These are phyloP conservation scores for Penicillium manginii DNA, from an alignment of 495 filamentous ascomycete species.

Conservation along the genomic window DNA sequence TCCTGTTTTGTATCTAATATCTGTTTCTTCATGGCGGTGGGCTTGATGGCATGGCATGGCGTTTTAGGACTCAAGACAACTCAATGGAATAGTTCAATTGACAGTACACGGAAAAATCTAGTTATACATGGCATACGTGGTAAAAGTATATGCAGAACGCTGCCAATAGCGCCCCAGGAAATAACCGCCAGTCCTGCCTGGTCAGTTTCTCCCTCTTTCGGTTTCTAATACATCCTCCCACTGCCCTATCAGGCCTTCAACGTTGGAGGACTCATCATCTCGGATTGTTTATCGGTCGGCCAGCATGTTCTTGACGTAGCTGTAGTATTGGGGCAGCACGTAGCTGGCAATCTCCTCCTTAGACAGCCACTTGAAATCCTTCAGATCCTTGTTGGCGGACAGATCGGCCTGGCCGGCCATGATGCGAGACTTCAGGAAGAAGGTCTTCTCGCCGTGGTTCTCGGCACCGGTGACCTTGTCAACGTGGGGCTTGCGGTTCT, in stretches of 20 bases:
- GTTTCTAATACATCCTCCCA: conserved; percentile 8
- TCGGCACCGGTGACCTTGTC: conserved; percentile 41
- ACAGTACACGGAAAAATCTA: conserved; percentile 41
- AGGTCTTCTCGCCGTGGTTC: conserved; percentile 73
- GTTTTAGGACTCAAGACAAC: conserved; percentile 18
- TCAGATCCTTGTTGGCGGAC: conserved; percentile 68
- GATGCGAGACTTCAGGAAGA: conserved; percentile 94
- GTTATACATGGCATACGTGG: conserved; percentile 52
- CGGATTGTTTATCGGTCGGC: conserved; percentile 60
- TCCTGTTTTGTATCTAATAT: background rate
- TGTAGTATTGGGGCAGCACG: conserved; percentile 68
- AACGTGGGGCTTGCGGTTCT: conserved; percentile 40
- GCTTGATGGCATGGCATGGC: conserved; percentile 22
- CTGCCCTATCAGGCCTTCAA: background rate
- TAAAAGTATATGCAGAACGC: conserved; percentile 47
- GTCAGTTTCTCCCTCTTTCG: background rate
- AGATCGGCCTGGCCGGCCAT: conserved; percentile 95
- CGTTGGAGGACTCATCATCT: background rate
- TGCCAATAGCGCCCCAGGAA: conserved; percentile 24
- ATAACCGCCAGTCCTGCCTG: conserved; percentile 20
- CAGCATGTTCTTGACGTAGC: conserved; percentile 77
- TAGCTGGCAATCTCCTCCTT: conserved; percentile 79
- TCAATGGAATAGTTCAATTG: conserved; percentile 31
- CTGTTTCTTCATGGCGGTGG: background rate
- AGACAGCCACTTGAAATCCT: conserved; percentile 89